Evolutionary conservation across 2,329 filamentous ascomycete genomes (phyloP).

Genomic region (Blastomyces percursus): DNA sequence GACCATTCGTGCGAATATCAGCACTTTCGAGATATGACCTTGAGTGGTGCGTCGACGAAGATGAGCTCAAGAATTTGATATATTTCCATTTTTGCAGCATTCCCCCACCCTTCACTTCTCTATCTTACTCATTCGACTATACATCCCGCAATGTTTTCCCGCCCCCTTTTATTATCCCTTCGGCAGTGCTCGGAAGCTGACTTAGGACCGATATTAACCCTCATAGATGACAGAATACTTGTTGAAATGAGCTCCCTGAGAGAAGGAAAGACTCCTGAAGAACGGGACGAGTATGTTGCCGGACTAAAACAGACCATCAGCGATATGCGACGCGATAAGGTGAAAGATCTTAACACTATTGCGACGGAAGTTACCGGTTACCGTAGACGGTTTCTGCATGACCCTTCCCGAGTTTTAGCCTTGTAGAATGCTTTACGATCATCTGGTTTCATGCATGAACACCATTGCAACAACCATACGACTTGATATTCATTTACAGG

Average conservation of each 20-base stretch:
- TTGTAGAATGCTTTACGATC: slow-evolving; percentile 23
- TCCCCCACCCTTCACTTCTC: slow-evolving; percentile 1
- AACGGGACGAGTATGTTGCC: slow-evolving; percentile 34
- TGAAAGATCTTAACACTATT: slow-evolving; percentile 41
- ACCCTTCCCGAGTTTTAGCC: slow-evolving; percentile 36
- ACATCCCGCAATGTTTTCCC: slow-evolving; percentile 10
- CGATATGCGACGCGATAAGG: slow-evolving; percentile 38
- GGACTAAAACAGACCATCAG: slow-evolving; percentile 41
- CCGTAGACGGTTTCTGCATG: slow-evolving; percentile 40
- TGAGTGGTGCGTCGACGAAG: slow-evolving; percentile 58
- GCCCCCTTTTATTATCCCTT: slow-evolving; percentile 3
- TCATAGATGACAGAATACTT: slow-evolving; percentile 42
- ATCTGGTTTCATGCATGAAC: background rate
- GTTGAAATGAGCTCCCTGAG: slow-evolving; percentile 39
- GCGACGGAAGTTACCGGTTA: slow-evolving; percentile 41
- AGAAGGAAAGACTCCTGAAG: slow-evolving; percentile 36
- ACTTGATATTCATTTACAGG: background rate
- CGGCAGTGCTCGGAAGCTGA: slow-evolving; percentile 22
- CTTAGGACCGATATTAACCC: slow-evolving; percentile 29
- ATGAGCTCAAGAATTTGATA: slow-evolving; percentile 16
- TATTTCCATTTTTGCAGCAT: slow-evolving; percentile 13
- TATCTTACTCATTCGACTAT: slow-evolving; percentile 8
- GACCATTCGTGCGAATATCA: slow-evolving; percentile 63
- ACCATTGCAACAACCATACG: background rate
- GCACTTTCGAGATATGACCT: slow-evolving; percentile 64